Conservation (phyloP, 2,329 filamentous ascomycete genomes). For the Nannizziopsis barbatae region DNA sequence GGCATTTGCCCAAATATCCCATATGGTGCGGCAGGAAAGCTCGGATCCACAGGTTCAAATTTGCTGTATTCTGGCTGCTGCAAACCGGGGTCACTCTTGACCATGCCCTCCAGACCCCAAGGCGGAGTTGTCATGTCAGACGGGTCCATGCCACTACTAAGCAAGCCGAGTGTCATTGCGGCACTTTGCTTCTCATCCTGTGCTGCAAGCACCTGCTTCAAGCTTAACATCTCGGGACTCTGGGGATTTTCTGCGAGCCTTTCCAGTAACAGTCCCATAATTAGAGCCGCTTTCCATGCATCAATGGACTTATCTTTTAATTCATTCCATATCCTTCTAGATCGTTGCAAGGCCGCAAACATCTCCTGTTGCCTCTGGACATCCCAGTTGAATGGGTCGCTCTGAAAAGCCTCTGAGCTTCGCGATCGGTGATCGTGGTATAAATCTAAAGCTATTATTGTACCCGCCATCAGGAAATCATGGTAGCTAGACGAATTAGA, state of each 20-base stretch:
- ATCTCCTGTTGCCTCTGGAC: constrained; percentile 54
- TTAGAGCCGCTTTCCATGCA: constrained; percentile 71
- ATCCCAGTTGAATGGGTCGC: constrained; percentile 38
- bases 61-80: constrained; percentile 20
- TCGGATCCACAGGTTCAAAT: constrained; percentile 22
- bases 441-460: constrained; percentile 72
- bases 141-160: constrained; percentile 52
- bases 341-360: constrained; percentile 60
- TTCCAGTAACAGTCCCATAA: constrained; percentile 72
- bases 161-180: constrained; percentile 59
- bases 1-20: constrained; percentile 46
- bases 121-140: constrained; percentile 25
- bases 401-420: constrained; percentile 25
- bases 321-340: constrained; percentile 67
- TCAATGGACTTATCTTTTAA: constrained; percentile 72
- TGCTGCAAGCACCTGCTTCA: constrained; percentile 25
- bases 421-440: constrained; percentile 46
- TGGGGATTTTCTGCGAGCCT: constrained; percentile 48
- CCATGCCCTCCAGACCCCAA: constrained; percentile 22
- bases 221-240: constrained; percentile 21
- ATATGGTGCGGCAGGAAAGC: constrained; percentile 41
- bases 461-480: constrained; percentile 77
- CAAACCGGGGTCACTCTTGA: constrained; percentile 19
- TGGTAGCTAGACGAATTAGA: constrained; percentile 68
- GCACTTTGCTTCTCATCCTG: constrained; percentile 53